phyloP scores from a whole-genome alignment of 345 rosid genomes.

The Durio zibethinus region DNA sequence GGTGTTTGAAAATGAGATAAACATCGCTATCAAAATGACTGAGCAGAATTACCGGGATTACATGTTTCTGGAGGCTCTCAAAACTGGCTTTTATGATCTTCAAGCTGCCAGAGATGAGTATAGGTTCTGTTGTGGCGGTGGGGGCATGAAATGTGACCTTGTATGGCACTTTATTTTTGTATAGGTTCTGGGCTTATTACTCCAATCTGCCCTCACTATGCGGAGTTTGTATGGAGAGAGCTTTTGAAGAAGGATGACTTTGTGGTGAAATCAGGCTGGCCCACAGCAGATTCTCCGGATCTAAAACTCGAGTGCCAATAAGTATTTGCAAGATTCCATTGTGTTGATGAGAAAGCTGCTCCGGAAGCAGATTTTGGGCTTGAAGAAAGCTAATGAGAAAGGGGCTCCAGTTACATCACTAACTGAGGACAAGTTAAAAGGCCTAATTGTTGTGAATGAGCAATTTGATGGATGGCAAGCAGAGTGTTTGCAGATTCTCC shows the following conservation, averaged over 20 bases:
- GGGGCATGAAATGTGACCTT: conserved; percentile 70
- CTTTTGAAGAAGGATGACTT: conserved; percentile 75
- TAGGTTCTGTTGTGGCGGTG: conserved; percentile 72
- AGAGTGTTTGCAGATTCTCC: conserved; percentile 69
- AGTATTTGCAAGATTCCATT: conserved; percentile 85
- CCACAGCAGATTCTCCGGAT: conserved; percentile 61
- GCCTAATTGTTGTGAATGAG: conserved; percentile 76
- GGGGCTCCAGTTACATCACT: conserved; percentile 50
- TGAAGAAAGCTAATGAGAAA: conserved; percentile 67
- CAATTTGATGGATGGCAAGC: conserved; percentile 86
- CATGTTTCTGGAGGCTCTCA: conserved; percentile 92
- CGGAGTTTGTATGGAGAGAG: conserved; percentile 86
- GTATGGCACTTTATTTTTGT: conserved; percentile 77
- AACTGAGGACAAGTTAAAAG: conserved; percentile 47
- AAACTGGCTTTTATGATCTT: conserved; percentile 85
- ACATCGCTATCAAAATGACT: conserved; percentile 69
- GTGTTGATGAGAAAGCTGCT: conserved; percentile 74
- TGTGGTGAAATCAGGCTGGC: conserved; percentile 89
- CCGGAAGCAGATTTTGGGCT: conserved; percentile 61
- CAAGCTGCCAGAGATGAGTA: conserved; percentile 95
- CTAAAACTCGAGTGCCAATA: conserved; percentile 74
- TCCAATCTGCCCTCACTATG: conserved; percentile 94
- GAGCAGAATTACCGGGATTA: conserved; percentile 57
- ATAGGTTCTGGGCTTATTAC: conserved; percentile 78
- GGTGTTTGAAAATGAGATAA: conserved; percentile 86